phyloP scores from a whole-genome alignment of 768 basidiomycete species.

The Cyclocybe cylindracea region DNA sequence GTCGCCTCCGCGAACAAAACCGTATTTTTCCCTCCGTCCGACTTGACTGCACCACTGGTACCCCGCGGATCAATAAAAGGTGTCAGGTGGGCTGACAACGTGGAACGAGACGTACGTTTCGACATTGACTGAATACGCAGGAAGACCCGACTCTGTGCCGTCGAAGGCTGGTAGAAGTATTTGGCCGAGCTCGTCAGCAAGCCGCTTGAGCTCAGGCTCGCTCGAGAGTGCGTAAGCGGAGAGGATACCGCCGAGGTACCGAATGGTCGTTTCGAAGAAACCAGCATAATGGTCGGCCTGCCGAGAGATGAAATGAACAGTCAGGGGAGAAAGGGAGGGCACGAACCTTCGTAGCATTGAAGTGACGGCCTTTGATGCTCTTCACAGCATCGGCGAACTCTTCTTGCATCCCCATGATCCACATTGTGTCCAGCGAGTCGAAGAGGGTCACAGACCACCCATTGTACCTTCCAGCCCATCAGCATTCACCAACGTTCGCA shows the following conservation, averaged over 20 bases:
- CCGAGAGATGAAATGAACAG: background rate
- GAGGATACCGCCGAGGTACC: constrained; percentile 73
- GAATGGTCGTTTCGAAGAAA: constrained; percentile 79
- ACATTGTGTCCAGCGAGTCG: constrained; percentile 81
- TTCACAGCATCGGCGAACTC: constrained; percentile 65
- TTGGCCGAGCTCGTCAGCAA: constrained; percentile 69
- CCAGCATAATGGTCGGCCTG: constrained; percentile 37
- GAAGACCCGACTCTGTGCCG: constrained; percentile 58
- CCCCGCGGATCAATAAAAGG: background rate
- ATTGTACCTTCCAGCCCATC: constrained; percentile 28
- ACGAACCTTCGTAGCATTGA: constrained; percentile 33
- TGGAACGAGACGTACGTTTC: constrained; percentile 36
- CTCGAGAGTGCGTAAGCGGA: constrained; percentile 76
- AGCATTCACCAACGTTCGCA: too few relatives aligned
- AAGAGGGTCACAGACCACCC: constrained; percentile 65
- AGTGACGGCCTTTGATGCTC: constrained; percentile 46
- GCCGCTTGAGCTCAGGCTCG: constrained; percentile 55
- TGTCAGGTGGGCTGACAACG: background rate
- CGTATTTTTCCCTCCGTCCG: constrained; percentile 12
- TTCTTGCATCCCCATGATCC: constrained; percentile 73
- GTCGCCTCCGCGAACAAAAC: constrained; percentile 39
- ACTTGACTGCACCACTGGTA: constrained; percentile 27
- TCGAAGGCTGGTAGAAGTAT: constrained; percentile 67
- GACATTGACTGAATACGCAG: constrained; percentile 62
- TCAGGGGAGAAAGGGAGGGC: background rate